Base-by-base conservation (phyloP, 2,329 filamentous ascomycete species). In the Aspergillus sp. region DNA sequence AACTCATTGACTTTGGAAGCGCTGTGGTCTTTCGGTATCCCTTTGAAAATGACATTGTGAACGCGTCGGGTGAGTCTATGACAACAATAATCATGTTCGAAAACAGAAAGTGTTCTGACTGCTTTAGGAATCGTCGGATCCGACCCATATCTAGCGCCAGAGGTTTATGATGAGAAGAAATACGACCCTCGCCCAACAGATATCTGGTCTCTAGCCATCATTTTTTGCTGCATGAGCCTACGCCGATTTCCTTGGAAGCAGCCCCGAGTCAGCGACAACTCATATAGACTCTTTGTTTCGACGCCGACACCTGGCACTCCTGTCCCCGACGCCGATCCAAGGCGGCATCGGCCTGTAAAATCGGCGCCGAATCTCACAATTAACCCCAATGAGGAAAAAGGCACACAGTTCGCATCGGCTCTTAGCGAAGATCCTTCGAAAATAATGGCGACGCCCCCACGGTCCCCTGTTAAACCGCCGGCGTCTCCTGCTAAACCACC, bases 1-100 rank as follows among this genome's bases (percentile, higher is more conserved):
- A 99, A 76, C 90, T 99, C 63, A 99, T 99, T 68, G 95, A 99
- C 74, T 99, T 99, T 76, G 95, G 95, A 24, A 98, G 93, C 77
- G 93, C 95, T 0, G 93, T 95, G 64, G 93, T 99, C 41, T 99
- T 96, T 79, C 88, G 90, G 68, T 99, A 99, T 80, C 95, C 95
- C 0, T 98, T 99, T 69, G 95, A 99, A 76, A 92, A 88, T 63
- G 91, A 91, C 52, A 86, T 93, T 57, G 90, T 95, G 13, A 80
- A 88, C 44, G 90, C 92, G 38, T 88, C 86, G 72, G 92, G 91
- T 95, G 78, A 77, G 88, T 36, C 22, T 15, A 22, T 36, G 22
- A 49, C 24, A 26, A n/a, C 24, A 20, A 24, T 24, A 5, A 9
- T 7, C 6, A 9, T 20, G 15, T 39, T 1, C 11, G 15, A 17